Base-by-base conservation (phyloP, 805 yeast genomes). In the Teunomyces funiuensis region DNA sequence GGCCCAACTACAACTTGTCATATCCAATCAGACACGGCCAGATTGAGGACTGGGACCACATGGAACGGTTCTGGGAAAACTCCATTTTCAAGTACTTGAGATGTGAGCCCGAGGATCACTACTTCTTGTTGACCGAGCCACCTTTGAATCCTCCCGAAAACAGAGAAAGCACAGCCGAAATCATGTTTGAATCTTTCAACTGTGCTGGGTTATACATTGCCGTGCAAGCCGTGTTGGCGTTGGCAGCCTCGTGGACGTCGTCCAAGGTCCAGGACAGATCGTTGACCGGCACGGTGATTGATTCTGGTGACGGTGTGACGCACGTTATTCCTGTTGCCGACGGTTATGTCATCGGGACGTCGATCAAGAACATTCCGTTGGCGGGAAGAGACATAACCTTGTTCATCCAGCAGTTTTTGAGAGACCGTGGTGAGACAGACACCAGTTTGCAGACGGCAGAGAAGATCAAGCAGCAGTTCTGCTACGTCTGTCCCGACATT, bases 91-190 rank as follows among this genome's bases (percentile, higher is more conserved):
- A 93, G 69, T 93, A 93, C 63, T 77, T 93, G 54, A 82, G 97
- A 64, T 88, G 98, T 63, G 99, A 93, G 68, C 99, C 99, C 11
- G 99, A 93, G 65, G 99, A 93, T 66, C 99, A 93, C 60, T 89
- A 88, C 61, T 93, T 93, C 66, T 71, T 93, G 43, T 70, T 93
- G 53, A 93, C 99, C 39, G 99, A 93, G 69, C 99, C 99, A 8
- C 99, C 99, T 16, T 78, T 93, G 52, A 93, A 93, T 60, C 97
- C 99, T n/a, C 99, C 99, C 5, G 99, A 93, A 71, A 93, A 93
- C 67, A 86, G 99, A 71, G 99, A 93, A 64, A 88, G 88, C 63
- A 89, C 96, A 1, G 99, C 99, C 9, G 99, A 93, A 64, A 93
- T 93, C 60, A 93, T 93, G 95, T 93, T 93, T 69, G 99, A 93